phyloP scores from a whole-genome alignment of 2,329 filamentous ascomycete genomes.

The Colletotrichum camelliae region DNA sequence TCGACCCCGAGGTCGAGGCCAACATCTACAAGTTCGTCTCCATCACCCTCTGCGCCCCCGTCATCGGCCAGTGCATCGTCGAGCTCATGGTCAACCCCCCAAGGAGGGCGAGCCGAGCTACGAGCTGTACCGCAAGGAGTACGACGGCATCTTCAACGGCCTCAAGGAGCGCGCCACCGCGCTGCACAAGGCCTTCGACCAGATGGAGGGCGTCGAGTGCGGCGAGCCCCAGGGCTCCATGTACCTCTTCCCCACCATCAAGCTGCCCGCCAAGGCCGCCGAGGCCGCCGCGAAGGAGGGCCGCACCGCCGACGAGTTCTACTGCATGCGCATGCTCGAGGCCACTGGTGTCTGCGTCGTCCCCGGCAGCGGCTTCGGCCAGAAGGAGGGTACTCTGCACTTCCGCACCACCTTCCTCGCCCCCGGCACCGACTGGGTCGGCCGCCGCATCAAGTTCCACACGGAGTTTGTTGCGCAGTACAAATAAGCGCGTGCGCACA shows the following conservation, averaged over 20 bases:
- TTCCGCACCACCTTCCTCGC: slow-evolving; percentile 97
- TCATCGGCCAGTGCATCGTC: slow-evolving; percentile 94
- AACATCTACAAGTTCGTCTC: slow-evolving; percentile 99
- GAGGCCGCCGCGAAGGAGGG: slow-evolving; percentile 77
- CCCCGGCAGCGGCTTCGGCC: slow-evolving; percentile 90
- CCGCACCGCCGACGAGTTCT: slow-evolving; percentile 87
- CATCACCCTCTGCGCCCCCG: slow-evolving; percentile 94
- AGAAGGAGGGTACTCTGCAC: slow-evolving; percentile 89
- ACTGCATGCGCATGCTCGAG: slow-evolving; percentile 89
- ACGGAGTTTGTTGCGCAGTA: slow-evolving; percentile 88
- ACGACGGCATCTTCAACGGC: slow-evolving; percentile 79
- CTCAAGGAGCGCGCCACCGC: slow-evolving; percentile 82
- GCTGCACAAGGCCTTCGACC: slow-evolving; percentile 85
- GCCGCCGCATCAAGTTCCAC: slow-evolving; percentile 88
- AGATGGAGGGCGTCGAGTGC: slow-evolving; percentile 97
- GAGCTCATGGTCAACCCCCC: slow-evolving; percentile 99
- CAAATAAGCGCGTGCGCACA: slow-evolving; percentile 36
- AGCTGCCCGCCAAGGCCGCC: slow-evolving; percentile 75
- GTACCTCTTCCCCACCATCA: slow-evolving; percentile 98
- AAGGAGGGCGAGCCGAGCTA: slow-evolving; percentile 82
- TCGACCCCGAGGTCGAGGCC: slow-evolving; percentile 82
- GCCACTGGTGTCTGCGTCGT: slow-evolving; percentile 95
- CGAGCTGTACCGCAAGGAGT: slow-evolving; percentile 84
- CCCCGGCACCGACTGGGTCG: slow-evolving; percentile 94
- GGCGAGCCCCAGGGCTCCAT: slow-evolving; percentile 91